Base-by-base conservation (phyloP, 495 filamentous ascomycete genomes). In the Halenospora varia region DNA sequence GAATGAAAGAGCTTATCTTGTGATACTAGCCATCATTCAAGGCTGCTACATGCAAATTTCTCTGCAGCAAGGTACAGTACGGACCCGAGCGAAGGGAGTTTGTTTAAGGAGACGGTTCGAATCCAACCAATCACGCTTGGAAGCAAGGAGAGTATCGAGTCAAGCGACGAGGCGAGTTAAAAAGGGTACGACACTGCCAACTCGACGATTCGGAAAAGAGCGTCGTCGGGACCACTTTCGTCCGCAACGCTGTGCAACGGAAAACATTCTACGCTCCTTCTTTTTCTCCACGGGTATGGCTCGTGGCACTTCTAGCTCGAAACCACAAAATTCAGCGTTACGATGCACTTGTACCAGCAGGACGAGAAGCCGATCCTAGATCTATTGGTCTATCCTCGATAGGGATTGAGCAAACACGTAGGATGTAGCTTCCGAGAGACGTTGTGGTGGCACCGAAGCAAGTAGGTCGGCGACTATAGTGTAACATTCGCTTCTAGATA, bases 381-480 rank as follows among this genome's bases (percentile, higher is more conserved):
- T 53, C 50, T 20, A 42, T 40, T 53, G 13, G 50, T 40, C 23
- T 35, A 35, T 51, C 17, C n/a, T 17, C 42, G 42, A 46, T 46
- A n/a, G 42, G 19, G 6, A n/a, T 17, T 20, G 13, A 46, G n/a
- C 13, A 46, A n/a, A 52, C 11, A 52, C 10, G 49, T 10, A 40
- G 4, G 25, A 18, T 29, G 22, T 52, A 13, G 13, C 1, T 39
- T 18, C 52, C 26, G 25, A 41, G 47, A 49, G 19, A 46, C 13
- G 42, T 20, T 19, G 17, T 60, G 25, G 51, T 60, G 41, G 17
- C n/a, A 23, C 50, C 26, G 39, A 59, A 53, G 24, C 18, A 53
- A 24, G 2, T 35, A 25, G 47, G 25, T 40, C 3, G 45, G 17
- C 18, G 23, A 39, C n/a, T 24, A 25, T 29, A 19, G n/a, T 49